Percentiles rank a stretch among this genome's conserved stretches.
Conservation (phyloP, 2,329 filamentous ascomycete species). For the Bipolaris gigantea region DNA sequence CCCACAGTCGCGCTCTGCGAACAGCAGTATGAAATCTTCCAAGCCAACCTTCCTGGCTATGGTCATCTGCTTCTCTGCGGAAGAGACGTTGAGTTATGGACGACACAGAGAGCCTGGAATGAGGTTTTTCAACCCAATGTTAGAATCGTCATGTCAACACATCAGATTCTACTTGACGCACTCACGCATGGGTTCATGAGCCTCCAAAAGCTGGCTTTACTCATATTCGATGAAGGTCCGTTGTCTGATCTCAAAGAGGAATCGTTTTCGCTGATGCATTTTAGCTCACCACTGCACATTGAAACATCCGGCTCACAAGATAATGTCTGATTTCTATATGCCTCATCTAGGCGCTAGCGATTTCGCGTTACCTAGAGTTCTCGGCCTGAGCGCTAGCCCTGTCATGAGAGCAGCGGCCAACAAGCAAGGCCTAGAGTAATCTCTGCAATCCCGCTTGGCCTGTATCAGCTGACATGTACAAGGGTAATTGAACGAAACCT, state of each 20-base stretch:
- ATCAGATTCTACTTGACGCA: conserved; percentile 73
- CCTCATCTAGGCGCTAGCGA: conserved; percentile 40
- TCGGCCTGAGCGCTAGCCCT: conserved; percentile 82
- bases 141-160: conserved; percentile 75
- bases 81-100: conserved; percentile 73
- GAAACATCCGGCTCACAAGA: conserved; percentile 65
- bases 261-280: conserved; percentile 5
- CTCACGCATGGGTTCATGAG: conserved; percentile 73
- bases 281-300: conserved; percentile 73
- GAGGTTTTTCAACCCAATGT: conserved; percentile 61
- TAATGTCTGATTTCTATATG: conserved; percentile 75
- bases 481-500: conserved; percentile 68
- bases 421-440: conserved; percentile 54
- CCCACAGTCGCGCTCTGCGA: conserved; percentile 51
- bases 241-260: background rate
- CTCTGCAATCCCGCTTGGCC: background rate
- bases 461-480: conserved; percentile 16
- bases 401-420: conserved; percentile 62
- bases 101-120: conserved; percentile 67
- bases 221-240: conserved; percentile 80
- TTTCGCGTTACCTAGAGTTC: conserved; percentile 61
- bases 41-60: conserved; percentile 49
- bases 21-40: conserved; percentile 47
- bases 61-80: conserved; percentile 67
- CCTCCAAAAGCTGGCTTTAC: conserved; percentile 64